phyloP scores from a whole-genome alignment of 495 filamentous ascomycete species.

The Penicillium arizonense region DNA sequence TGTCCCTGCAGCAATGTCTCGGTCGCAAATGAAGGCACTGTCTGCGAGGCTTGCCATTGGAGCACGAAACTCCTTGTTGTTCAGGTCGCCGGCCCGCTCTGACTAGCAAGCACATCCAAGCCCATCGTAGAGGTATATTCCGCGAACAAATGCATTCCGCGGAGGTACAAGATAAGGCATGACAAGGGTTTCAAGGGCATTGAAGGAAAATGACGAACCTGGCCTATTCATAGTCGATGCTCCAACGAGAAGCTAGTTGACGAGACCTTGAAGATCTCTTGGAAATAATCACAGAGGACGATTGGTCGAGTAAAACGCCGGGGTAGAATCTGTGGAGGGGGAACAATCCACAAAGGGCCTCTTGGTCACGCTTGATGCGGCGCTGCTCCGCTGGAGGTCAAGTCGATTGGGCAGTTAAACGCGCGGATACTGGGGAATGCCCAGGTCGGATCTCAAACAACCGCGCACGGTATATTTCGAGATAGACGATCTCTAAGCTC shows the following conservation, averaged over 20 bases:
- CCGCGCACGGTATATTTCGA: neutral
- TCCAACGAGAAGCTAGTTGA: constrained; percentile 1
- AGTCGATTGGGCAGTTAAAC: constrained; percentile 33
- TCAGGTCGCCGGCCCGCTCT: neutral
- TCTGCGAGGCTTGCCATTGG: constrained; percentile 25
- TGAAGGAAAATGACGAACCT: constrained; percentile 36
- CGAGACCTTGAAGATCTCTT: constrained; percentile 3
- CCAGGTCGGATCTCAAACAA: constrained; percentile 18
- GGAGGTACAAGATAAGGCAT: constrained; percentile 8
- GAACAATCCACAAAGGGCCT: constrained; percentile 27
- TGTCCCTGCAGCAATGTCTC: constrained; percentile 23
- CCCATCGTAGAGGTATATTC: neutral
- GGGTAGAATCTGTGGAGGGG: constrained; percentile 20
- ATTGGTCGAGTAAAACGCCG: constrained; percentile 6
- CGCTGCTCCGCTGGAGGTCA: constrained; percentile 31
- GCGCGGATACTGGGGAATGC: constrained; percentile 34
- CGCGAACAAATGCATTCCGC: constrained; percentile 3
- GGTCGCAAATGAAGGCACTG: constrained; percentile 27
- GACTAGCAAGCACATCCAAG: neutral
- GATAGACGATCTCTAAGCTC: too few relatives aligned
- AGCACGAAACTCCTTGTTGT: constrained; percentile 6
- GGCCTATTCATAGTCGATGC: constrained; percentile 39
- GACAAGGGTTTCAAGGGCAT: constrained; percentile 10
- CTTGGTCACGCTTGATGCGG: constrained; percentile 38
- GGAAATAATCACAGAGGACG: constrained; percentile 9